These are phyloP conservation scores for Penicillium sp. DNA, from an alignment of 2,329 filamentous ascomycete species.

Conservation along the genomic window DNA sequence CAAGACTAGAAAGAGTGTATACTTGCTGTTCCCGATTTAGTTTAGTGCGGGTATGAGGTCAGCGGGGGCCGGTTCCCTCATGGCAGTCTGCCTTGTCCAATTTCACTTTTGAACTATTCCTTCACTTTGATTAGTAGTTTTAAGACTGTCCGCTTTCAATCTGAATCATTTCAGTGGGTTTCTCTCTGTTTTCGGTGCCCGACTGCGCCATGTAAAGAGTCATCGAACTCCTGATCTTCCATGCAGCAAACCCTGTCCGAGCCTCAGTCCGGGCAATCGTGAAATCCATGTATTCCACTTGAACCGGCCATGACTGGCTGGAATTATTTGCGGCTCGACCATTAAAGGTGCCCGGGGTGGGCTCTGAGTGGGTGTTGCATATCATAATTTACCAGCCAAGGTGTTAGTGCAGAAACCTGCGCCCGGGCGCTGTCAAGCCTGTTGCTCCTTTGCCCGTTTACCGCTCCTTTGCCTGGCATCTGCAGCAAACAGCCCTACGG, in stretches of 20 bases:
- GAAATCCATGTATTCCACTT: background rate
- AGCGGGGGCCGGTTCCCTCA: conserved; percentile 14
- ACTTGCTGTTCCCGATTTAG: conserved; percentile 19
- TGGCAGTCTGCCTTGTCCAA: conserved; percentile 18
- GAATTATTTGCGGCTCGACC: conserved; percentile 3
- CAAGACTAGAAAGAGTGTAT: conserved; percentile 19
- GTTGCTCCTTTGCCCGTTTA: conserved; percentile 4
- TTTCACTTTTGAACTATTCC: background rate
- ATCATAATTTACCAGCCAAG: conserved; percentile 2
- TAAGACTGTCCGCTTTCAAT: background rate
- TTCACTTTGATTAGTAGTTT: background rate
- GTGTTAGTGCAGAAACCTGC: background rate
- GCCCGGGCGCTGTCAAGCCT: background rate
- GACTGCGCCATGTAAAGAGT: conserved; percentile 11
- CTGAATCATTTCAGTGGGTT: background rate
- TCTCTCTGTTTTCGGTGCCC: background rate
- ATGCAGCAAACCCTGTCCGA: conserved; percentile 8
- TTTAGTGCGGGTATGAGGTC: conserved; percentile 15
- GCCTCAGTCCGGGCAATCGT: conserved; percentile 7
- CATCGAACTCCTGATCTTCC: conserved; percentile 8
- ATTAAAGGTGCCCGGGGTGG: background rate
- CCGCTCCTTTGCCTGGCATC: conserved; percentile 5
- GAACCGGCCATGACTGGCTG: conserved; percentile 1
- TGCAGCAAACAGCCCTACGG: conserved; percentile 10
- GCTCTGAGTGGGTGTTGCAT: background rate